Evolutionary conservation across 2,329 filamentous ascomycete species (phyloP).

Genomic region (Aspergillus thermomutatus): DNA sequence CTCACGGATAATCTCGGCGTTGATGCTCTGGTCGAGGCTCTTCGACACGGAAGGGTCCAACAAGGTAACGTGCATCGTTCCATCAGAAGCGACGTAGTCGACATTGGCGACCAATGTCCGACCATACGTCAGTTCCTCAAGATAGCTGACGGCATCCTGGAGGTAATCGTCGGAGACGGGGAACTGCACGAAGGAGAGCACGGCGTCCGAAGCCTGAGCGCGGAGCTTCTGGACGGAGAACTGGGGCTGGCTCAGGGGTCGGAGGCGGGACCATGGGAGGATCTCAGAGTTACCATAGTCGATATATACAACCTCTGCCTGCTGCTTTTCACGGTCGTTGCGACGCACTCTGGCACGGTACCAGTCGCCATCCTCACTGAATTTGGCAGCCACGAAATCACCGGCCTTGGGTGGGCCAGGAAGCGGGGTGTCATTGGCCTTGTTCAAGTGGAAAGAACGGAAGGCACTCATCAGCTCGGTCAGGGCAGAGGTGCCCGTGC

Average conservation of each 20-base stretch:
- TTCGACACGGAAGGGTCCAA: constrained; percentile 69
- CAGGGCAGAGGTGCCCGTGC: constrained; percentile 77
- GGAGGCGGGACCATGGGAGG: constrained; percentile 77
- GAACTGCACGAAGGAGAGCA: constrained; percentile 84
- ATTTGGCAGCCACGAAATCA: constrained; percentile 86
- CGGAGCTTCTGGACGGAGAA: constrained; percentile 81
- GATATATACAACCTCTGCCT: constrained; percentile 87
- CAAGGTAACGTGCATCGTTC: constrained; percentile 79
- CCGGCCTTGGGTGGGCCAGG: constrained; percentile 79
- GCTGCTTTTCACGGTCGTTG: constrained; percentile 87
- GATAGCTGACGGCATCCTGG: constrained; percentile 70
- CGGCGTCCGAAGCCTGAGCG: constrained; percentile 81
- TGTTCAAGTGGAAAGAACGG: constrained; percentile 82
- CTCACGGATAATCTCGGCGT: constrained; percentile 78
- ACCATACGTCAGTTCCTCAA: constrained; percentile 70
- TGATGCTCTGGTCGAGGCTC: constrained; percentile 73
- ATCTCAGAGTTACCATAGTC: constrained; percentile 96
- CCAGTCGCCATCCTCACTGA: constrained; percentile 86
- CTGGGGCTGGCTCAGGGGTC: constrained; percentile 72
- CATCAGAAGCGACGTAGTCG: constrained; percentile 79
- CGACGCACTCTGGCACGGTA: constrained; percentile 88
- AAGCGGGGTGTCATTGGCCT: constrained; percentile 72
- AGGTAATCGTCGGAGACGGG: constrained; percentile 81
- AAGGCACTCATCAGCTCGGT: constrained; percentile 89
- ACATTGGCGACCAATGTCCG: constrained; percentile 85